These are phyloP conservation scores for Euphorbia corollata DNA, from an alignment of 441 rosid species.

Conservation along the genomic window DNA sequence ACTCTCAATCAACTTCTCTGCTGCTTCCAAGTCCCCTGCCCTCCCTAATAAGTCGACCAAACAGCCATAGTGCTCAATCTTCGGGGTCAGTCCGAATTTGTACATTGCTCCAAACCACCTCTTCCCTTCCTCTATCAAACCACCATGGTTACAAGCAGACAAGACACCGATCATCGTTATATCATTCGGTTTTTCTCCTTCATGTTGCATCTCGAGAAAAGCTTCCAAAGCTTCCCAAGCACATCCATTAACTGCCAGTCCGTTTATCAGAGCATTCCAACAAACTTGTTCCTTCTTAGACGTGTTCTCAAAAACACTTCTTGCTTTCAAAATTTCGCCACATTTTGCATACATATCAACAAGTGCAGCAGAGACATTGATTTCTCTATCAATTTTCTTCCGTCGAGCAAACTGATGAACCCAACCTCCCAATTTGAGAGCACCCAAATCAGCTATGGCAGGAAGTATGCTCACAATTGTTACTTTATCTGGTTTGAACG, in stretches of 20 bases:
- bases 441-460: slow-evolving; percentile 60
- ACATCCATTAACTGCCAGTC: slow-evolving; percentile 55
- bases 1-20: slow-evolving; percentile 33
- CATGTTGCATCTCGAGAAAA: slow-evolving; percentile 50
- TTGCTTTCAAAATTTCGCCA: slow-evolving; percentile 51
- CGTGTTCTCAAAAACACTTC: slow-evolving; percentile 39
- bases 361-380: slow-evolving; percentile 45
- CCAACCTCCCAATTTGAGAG: slow-evolving; percentile 46
- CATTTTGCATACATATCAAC: slow-evolving; percentile 68
- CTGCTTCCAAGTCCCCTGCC: slow-evolving; percentile 61
- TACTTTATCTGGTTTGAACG: slow-evolving; percentile 45
- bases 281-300: slow-evolving; percentile 40
- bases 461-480: slow-evolving; percentile 53
- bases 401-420: slow-evolving; percentile 35
- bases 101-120: slow-evolving; percentile 42
- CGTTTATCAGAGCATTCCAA: slow-evolving; percentile 72
- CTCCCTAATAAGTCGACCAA: slow-evolving; percentile 62
- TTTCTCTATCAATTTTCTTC: slow-evolving; percentile 36
- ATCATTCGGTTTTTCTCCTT: slow-evolving; percentile 45
- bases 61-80: slow-evolving; percentile 74
- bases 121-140: slow-evolving; percentile 50
- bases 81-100: slow-evolving; percentile 40
- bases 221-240: slow-evolving; percentile 42
- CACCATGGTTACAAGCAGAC: slow-evolving; percentile 70
- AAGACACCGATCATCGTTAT: slow-evolving; percentile 60